phyloP scores from a whole-genome alignment of 1,284 basidiomycete genomes.

The Austroboletus sp. region DNA sequence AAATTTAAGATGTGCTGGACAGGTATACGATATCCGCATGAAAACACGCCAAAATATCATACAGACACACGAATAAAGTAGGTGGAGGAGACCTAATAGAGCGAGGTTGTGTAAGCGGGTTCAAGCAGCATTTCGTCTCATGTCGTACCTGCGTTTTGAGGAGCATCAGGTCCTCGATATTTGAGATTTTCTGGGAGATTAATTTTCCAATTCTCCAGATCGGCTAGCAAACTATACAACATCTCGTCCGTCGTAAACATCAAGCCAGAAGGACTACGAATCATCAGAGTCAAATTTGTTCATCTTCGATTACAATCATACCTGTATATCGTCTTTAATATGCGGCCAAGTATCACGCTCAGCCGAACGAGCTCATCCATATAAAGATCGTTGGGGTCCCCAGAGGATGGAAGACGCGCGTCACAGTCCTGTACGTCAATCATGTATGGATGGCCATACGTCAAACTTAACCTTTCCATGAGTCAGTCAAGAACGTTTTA shows the following conservation, averaged over 20 bases:
- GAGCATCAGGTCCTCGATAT: slow-evolving; percentile 63
- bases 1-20: slow-evolving; percentile 80
- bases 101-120: slow-evolving; percentile 6
- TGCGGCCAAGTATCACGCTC: slow-evolving; percentile 79
- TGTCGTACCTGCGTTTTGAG: slow-evolving; percentile 55
- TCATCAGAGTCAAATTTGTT: slow-evolving; percentile 3
- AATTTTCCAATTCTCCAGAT: slow-evolving; percentile 73
- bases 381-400: slow-evolving; percentile 64
- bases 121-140: background rate
- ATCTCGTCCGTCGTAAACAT: slow-evolving; percentile 75
- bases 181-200: slow-evolving; percentile 68
- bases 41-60: slow-evolving; percentile 93
- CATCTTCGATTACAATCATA: slow-evolving; percentile 25
- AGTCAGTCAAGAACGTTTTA: slow-evolving; percentile 8
- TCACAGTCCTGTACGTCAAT: slow-evolving; percentile 93
- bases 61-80: slow-evolving; percentile 80
- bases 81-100: slow-evolving; percentile 66
- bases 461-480: slow-evolving; percentile 57
- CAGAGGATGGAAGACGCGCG: slow-evolving; percentile 76
- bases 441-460: slow-evolving; percentile 83
- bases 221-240: slow-evolving; percentile 60
- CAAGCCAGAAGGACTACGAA: slow-evolving; percentile 72
- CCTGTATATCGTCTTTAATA: slow-evolving; percentile 89
- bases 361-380: slow-evolving; percentile 83
- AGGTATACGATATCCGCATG: slow-evolving; percentile 87